These are phyloP conservation scores for Leccinum arenicola DNA, from an alignment of 768 basidiomycete species.

Conservation along the genomic window DNA sequence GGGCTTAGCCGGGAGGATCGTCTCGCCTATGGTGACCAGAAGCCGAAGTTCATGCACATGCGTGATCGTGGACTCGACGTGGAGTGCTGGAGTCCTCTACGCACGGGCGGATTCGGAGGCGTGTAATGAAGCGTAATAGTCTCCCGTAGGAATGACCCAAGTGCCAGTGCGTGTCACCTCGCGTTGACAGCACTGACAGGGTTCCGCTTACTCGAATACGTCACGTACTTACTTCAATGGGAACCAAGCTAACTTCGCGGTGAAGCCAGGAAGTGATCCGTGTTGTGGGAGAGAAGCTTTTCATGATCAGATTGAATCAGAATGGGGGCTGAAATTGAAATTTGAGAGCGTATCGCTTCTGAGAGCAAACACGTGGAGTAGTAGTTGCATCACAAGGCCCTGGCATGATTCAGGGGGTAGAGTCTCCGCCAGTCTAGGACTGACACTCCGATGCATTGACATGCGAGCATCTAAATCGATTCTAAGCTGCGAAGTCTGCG, in stretches of 20 bases:
- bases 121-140: constrained; percentile 10
- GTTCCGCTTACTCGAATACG: constrained; percentile 10
- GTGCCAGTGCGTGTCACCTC: not conserved
- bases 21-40: not conserved
- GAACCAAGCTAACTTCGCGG: too few relatives aligned
- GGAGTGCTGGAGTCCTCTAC: not conserved
- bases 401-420: too few relatives aligned
- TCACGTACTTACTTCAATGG: constrained; percentile 6
- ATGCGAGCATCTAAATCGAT: too few relatives aligned
- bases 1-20: constrained; percentile 6
- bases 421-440: too few relatives aligned
- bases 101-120: not conserved
- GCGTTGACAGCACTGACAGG: not conserved
- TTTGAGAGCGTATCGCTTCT: too few relatives aligned
- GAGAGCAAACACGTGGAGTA: not conserved
- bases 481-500: too few relatives aligned
- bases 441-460: too few relatives aligned
- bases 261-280: not conserved
- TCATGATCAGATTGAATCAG: not conserved
- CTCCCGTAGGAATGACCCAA: not conserved
- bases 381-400: not conserved
- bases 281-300: not conserved
- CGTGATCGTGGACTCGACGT: too few relatives aligned
- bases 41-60: not conserved
- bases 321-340: not conserved